Base-by-base conservation (phyloP, 495 filamentous ascomycete genomes). In the Sporormia fimetaria region DNA sequence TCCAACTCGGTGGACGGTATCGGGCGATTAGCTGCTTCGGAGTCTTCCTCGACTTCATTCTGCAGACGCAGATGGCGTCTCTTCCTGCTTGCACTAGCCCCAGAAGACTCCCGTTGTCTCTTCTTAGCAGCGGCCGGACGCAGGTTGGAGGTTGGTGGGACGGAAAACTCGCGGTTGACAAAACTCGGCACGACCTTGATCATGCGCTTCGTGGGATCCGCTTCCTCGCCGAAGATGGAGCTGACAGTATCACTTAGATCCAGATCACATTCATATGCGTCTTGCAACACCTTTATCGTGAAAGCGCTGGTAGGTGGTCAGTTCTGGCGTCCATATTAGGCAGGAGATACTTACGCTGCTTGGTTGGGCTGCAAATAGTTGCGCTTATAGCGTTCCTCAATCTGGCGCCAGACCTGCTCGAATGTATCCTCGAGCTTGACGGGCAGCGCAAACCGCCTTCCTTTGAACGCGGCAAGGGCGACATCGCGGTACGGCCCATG, bases 241-340 rank as follows among this genome's bases (percentile, higher is more conserved):
- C 52, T 38, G 23, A 57, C 44, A 0, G 55, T 57, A 39, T 57
- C 55, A 18, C 40, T 27, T 23, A 57, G 21, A 22, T 55, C 55
- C 4, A 57, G 32, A 38, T 57, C 55, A 37, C 36, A 47, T 21
- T 42, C 44, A 36, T 52, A 44, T 14, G 30, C 41, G 35, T 57
- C 51, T 34, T 52, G 55, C 9, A 57, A 21, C 21, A 49, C 49
- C 36, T 52, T 48, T 22, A 57, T 57, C 14, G 30, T 43, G 33
- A 57, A 57, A 12, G 20, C 17, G 36, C 54, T 57, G 17, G 14
- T 15, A 8, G 20, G 14, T 26, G 24, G 37, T 57, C 16, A 57
- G 28, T 51, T 4, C 12, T 14, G 15, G 15, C 6, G 11, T 30
- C 8, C 10, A 37, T 15, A 26, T n/a, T 10, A 15, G 12, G 6